These are phyloP conservation scores for Eucalyptus globulus DNA, from an alignment of 345 rosid genomes.

Conservation along the genomic window DNA sequence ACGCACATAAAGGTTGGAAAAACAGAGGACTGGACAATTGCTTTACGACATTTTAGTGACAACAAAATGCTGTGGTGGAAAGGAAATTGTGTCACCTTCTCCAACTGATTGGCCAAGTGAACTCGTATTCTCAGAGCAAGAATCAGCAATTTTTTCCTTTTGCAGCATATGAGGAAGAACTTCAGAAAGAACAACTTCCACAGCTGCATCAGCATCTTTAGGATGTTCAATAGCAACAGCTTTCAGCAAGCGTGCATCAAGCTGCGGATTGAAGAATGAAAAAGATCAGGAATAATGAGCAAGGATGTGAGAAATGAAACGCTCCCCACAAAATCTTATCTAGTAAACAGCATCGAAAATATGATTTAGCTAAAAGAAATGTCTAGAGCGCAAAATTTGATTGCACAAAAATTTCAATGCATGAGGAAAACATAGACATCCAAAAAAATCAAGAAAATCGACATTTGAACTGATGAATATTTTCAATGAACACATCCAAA, in stretches of 20 bases:
- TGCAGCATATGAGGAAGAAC: slow-evolving; percentile 46
- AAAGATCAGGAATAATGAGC: not conserved
- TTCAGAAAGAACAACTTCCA: slow-evolving; percentile 56
- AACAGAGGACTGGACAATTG: not conserved
- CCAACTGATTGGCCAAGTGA: not conserved
- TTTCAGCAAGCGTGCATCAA: slow-evolving; percentile 65
- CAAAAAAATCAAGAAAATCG: not conserved
- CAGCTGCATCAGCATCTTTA: slow-evolving; percentile 64
- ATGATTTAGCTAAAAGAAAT: not conserved
- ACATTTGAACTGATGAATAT: not conserved
- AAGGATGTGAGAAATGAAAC: not conserved
- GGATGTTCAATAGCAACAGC: slow-evolving; percentile 88
- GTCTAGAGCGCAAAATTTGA: not conserved
- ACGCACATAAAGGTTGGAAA: not conserved
- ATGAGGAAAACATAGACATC: not conserved
- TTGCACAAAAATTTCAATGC: not conserved
- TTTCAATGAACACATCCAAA: not conserved
- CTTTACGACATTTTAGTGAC: not conserved
- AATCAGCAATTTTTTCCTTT: not conserved
- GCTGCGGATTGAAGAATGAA: slow-evolving; percentile 12
- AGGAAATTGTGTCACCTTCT: slow-evolving; percentile 19
- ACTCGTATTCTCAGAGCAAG: not conserved
- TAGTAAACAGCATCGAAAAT: not conserved
- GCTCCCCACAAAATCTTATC: not conserved
- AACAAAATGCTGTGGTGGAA: not conserved